Evolutionary conservation across 2,329 filamentous ascomycete species (phyloP), one percentile per base, ranked within the genome.

Genomic region (Clonostachys rhizophaga): DNA sequence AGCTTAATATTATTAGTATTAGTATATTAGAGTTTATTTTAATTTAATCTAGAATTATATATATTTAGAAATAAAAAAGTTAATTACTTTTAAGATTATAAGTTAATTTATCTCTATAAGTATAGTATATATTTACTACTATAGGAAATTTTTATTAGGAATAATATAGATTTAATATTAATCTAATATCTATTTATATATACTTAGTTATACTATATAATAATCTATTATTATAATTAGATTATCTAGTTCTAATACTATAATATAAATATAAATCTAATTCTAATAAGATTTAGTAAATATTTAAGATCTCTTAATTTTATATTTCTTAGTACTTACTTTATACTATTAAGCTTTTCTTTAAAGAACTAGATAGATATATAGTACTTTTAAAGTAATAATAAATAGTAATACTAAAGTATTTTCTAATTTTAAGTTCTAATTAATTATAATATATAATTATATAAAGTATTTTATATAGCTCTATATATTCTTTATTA

Each of bases 381-480:
- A 41, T 20, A 34, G 33, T 36, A 39, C 16, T 42, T 37, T 16
- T 40, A 8, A n/a, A 47, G 44, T 47, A 37, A 41, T 46, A 41
- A 39, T 40, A 51, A 30, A 13, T 44, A 41, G 6, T 36, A 46
- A 42, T 36, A 43, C 42, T 34, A 49, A 46, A 44, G 43, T 16
- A 33, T 4, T 16, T 46, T 34, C 10, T 46, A 49, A 17, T 10
- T 36, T 34, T 17, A 42, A 24, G 20, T 42, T 43, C 13, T 42
- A 37, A 33, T 47, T 41, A 17, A 14, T 16, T 46, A 10, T 43
- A 47, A 41, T 41, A 44, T 17, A 35, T 47, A 44, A 35, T 42
- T 44, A 17, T 13, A 49, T 47, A 49, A 45, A 49, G 14, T 49
- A 43, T 39, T 18, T 43, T 42, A 45, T 42, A 34, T 36, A 11